Percentiles rank a stretch among this genome's conserved stretches.
Evolutionary conservation across 768 basidiomycete genomes (phyloP).

Genomic region (Rhizopogon vinicolor): DNA sequence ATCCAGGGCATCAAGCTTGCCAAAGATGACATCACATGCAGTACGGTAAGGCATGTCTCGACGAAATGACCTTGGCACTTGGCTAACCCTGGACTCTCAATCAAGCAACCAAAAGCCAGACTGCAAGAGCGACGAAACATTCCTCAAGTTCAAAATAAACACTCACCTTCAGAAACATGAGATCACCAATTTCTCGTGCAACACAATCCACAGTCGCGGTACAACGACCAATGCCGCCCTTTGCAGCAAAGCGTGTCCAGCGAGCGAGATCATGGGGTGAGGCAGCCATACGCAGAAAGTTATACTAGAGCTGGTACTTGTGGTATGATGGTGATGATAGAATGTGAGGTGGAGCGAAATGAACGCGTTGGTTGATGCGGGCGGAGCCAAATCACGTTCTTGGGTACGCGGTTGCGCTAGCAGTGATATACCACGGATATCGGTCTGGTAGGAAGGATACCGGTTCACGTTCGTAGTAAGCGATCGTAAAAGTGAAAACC

Average conservation of each 20-base stretch:
- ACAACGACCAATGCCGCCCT: constrained; percentile 82
- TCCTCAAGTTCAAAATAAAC: not conserved
- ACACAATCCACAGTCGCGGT: constrained; percentile 71
- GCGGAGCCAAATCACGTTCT: not conserved
- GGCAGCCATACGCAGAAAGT: constrained; percentile 49
- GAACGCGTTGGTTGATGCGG: not conserved
- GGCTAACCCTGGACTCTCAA: not conserved
- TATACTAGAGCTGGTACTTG: not conserved
- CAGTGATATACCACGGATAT: not conserved
- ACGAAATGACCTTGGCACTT: not conserved
- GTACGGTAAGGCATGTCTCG: not conserved
- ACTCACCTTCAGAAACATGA: constrained; percentile 83
- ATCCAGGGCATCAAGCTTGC: not conserved
- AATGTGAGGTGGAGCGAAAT: not conserved
- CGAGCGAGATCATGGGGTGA: constrained; percentile 52
- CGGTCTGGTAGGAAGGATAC: not conserved
- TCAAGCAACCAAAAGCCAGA: not conserved
- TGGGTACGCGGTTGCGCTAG: not conserved
- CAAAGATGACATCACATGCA: not conserved
- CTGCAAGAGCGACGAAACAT: not conserved
- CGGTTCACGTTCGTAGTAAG: no score
- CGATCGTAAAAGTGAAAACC: no score
- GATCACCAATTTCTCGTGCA: constrained; percentile 66
- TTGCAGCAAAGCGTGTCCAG: constrained; percentile 82
- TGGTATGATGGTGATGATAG: not conserved